Percentiles rank a stretch among this genome's conserved stretches.
phyloP scores from a whole-genome alignment of 2,329 filamentous ascomycete genomes.

The Peltaster fructicola region DNA sequence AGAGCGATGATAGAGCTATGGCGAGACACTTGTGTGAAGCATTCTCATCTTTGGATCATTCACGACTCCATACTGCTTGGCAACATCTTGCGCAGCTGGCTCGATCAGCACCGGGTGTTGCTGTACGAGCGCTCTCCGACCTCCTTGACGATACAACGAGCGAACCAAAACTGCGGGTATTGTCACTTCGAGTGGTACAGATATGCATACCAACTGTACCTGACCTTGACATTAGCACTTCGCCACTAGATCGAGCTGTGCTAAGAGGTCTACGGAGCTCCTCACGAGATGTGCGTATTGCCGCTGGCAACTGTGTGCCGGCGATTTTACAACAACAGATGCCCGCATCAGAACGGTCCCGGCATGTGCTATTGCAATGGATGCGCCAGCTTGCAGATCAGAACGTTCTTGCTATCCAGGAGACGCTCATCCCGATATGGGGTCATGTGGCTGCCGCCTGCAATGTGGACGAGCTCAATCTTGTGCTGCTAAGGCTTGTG shows the following conservation, averaged over 20 bases:
- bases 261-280: slow-evolving; percentile 69
- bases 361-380: slow-evolving; percentile 50
- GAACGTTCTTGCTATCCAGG: slow-evolving; percentile 49
- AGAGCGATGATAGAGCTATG: no score
- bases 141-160: slow-evolving; percentile 24
- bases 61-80: no score
- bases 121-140: slow-evolving; percentile 6
- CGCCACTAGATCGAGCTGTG: slow-evolving; percentile 60
- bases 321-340: slow-evolving; percentile 42
- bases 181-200: slow-evolving; percentile 54
- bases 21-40: no score
- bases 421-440: slow-evolving; percentile 74
- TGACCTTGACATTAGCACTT: slow-evolving; percentile 49
- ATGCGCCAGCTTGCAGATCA: slow-evolving; percentile 57
- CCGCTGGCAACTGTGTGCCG: slow-evolving; percentile 43
- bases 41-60: no score
- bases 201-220: slow-evolving; percentile 51
- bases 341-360: slow-evolving; percentile 39
- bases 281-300: slow-evolving; percentile 65
- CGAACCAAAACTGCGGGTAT: slow-evolving; percentile 46
- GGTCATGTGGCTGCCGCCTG: slow-evolving; percentile 63
- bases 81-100: slow-evolving; percentile 9
- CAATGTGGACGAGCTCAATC: slow-evolving; percentile 66
- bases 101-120: slow-evolving; percentile 4
- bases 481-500: slow-evolving; percentile 66